Base-by-base conservation (phyloP, 148 eudicot species). In the Fagopyrum homotropicum region DNA sequence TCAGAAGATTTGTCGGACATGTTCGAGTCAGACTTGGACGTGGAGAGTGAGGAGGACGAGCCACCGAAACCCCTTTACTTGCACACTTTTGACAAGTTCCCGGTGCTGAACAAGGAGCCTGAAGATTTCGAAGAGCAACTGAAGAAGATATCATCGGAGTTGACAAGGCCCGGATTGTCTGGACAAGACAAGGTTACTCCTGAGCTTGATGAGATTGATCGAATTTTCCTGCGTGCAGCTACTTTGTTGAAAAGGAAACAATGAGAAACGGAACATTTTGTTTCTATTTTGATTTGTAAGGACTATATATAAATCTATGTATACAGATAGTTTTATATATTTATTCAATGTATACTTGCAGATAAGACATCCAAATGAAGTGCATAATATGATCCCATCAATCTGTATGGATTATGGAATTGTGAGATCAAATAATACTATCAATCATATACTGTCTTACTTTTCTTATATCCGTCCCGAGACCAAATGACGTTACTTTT, bases 151-250 rank as follows among this genome's bases (percentile, higher is more conserved):
- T 86, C 98, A 47, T 76, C 77, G 22, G 86, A 90, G 40, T 74
- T 88, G 2, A 82, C 75, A 30, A 84, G 46, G 79, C 69, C 51
- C 59, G 84, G 83, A 73, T 72, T 79, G 29, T 14, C 70, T 2
- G 84, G 76, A 3, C 81, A 85, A 70, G 87, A 80, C 68, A 77
- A 73, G 9, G 89, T 83, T 47, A 35, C 79, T 51, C 85, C 82
- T 0, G 93, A 90, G 40, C 84, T 89, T 72, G 96, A 92, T 79
- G 98, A 95, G 80, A 89, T 95, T 70, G 97, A 95, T 85, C 84
- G 81, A 75, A 68, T 90, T 79, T 85, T 95, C 76, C 68, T 92
- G 22, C 87, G 84, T 74, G 98, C 98, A 72, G 98, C 93, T 51
- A 85, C 92, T 73, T 87, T 92, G 76, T 76, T 95, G 52, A 90